A percentile compares a stretch with the other conserved stretches of the same genome.
phyloP scores from a whole-genome alignment of 768 basidiomycete genomes.

The Roridomyces roridus region DNA sequence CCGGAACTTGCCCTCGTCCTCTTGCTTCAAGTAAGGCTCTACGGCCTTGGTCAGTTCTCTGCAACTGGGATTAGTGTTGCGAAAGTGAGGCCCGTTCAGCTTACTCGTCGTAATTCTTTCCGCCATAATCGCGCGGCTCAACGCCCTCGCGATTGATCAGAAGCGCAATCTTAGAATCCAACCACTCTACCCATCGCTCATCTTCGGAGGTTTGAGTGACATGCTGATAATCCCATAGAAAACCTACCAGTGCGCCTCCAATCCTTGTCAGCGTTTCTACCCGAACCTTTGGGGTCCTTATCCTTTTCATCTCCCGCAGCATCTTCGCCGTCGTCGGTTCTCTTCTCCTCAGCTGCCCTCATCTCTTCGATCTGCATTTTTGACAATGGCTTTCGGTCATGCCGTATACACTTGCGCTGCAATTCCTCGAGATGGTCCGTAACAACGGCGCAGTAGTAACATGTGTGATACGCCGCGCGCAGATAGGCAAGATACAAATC shows the following conservation, averaged over 20 bases:
- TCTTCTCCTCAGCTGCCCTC: constrained; percentile 59
- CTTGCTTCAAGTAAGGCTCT: constrained; percentile 87
- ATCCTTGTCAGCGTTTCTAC: constrained; percentile 42
- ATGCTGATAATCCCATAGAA: constrained; percentile 13
- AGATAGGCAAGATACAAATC: constrained; percentile 95
- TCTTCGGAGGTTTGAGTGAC: constrained; percentile 51
- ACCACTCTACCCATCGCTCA: constrained; percentile 87
- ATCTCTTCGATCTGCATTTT: constrained; percentile 67
- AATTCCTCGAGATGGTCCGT: constrained; percentile 95
- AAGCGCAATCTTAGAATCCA: constrained; percentile 86
- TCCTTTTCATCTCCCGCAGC: constrained; percentile 45
- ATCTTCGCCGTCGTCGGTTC: constrained; percentile 40
- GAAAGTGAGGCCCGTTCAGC: constrained; percentile 22
- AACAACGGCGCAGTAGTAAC: constrained; percentile 96
- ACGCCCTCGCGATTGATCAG: constrained; percentile 80
- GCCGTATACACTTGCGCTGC: constrained; percentile 92
- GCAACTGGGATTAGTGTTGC: constrained; percentile 22
- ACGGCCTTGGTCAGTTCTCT: constrained; percentile 85
- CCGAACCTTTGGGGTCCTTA: constrained; percentile 33
- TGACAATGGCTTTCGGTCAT: constrained; percentile 79
- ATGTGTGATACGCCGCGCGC: constrained; percentile 90
- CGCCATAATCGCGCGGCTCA: constrained; percentile 88
- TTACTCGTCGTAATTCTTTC: constrained; percentile 89
- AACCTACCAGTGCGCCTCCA: constrained; percentile 70
- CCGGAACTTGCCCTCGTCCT: constrained; percentile 96